A percentile compares a stretch with the other conserved stretches of the same genome.
Conservation (phyloP, 1,139 yeast genomes). For the Suzukiozyma palmioleophila region DNA sequence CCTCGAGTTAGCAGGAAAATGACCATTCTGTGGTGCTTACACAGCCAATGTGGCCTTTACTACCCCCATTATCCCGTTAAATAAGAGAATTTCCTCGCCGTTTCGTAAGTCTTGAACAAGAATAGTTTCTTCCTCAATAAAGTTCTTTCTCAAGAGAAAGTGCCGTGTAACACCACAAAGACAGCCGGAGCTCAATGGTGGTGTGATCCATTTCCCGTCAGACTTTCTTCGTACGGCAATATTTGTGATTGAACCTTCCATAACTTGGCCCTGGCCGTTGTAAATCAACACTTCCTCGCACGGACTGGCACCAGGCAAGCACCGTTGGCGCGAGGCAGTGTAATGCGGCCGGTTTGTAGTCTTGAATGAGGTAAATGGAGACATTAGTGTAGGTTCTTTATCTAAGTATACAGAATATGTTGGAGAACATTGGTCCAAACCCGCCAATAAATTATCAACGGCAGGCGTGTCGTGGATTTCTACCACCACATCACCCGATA, state of each 20-base stretch:
- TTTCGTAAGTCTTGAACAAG: slow-evolving; percentile 37
- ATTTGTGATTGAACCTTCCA: slow-evolving; percentile 85
- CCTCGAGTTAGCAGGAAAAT: too few relatives aligned
- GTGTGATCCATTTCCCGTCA: slow-evolving; percentile 69
- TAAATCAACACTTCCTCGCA: slow-evolving; percentile 66
- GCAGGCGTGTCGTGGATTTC: slow-evolving; percentile 44
- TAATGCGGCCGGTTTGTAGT: slow-evolving; percentile 73
- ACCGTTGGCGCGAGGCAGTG: slow-evolving; percentile 52
- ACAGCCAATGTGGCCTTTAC: slow-evolving; percentile 50
- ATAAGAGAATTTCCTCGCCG: slow-evolving; percentile 67
- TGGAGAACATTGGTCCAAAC: slow-evolving; percentile 21
- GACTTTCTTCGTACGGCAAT: slow-evolving; percentile 55
- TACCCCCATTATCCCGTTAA: slow-evolving; percentile 84
- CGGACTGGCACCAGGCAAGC: slow-evolving; percentile 35
- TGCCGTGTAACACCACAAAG: slow-evolving; percentile 81
- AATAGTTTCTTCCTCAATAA: slow-evolving; percentile 54
- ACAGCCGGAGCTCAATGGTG: slow-evolving; percentile 72
- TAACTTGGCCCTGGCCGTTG: slow-evolving; percentile 56
- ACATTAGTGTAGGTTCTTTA: slow-evolving; percentile 44
- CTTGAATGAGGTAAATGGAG: slow-evolving; percentile 85
- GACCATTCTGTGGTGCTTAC: too few relatives aligned
- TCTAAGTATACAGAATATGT: slow-evolving; percentile 65
- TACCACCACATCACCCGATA: slow-evolving; percentile 45
- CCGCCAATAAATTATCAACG: slow-evolving; percentile 41
- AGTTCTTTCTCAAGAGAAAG: slow-evolving; percentile 51